A percentile compares a stretch with the other conserved stretches of the same genome.
Conservation (phyloP, 75 land plant genomes). For the Isoetes taiwanensis region DNA sequence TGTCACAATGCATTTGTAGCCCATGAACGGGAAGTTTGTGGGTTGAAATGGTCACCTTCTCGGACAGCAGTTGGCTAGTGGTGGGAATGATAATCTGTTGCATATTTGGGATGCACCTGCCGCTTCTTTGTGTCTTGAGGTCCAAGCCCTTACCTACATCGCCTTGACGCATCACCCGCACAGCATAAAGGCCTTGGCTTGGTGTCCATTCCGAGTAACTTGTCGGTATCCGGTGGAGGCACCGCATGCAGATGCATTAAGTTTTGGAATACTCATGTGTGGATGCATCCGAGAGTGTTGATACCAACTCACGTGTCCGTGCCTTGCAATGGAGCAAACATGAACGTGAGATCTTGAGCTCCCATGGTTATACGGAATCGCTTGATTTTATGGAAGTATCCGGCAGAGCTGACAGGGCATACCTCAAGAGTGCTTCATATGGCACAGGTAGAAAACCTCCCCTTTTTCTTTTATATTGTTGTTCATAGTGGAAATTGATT, state of each 20-base stretch:
- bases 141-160: constrained; percentile 25
- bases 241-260: constrained; percentile 49
- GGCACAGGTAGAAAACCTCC: constrained; percentile 28
- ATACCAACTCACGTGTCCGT: constrained; percentile 49
- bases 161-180: constrained; percentile 25
- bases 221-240: constrained; percentile 72
- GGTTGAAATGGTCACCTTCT: constrained; percentile 37
- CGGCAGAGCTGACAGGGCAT: constrained; percentile 40
- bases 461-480: not conserved
- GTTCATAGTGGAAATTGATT: not conserved
- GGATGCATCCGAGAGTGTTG: constrained; percentile 32
- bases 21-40: constrained; percentile 43
- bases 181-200: constrained; percentile 68
- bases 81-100: constrained; percentile 50
- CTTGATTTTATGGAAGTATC: constrained; percentile 51
- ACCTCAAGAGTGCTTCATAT: constrained; percentile 40
- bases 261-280: constrained; percentile 60
- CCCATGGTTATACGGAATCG: constrained; percentile 45
- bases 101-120: constrained; percentile 44
- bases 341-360: constrained; percentile 55
- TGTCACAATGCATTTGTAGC: constrained; percentile 10
- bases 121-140: constrained; percentile 16
- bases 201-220: constrained; percentile 49
- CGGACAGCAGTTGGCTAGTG: constrained; percentile 55
- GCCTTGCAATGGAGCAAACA: constrained; percentile 60